These are phyloP conservation scores for Acanthochlamys bracteata DNA, from an alignment of 106 monocot genomes.

Conservation along the genomic window DNA sequence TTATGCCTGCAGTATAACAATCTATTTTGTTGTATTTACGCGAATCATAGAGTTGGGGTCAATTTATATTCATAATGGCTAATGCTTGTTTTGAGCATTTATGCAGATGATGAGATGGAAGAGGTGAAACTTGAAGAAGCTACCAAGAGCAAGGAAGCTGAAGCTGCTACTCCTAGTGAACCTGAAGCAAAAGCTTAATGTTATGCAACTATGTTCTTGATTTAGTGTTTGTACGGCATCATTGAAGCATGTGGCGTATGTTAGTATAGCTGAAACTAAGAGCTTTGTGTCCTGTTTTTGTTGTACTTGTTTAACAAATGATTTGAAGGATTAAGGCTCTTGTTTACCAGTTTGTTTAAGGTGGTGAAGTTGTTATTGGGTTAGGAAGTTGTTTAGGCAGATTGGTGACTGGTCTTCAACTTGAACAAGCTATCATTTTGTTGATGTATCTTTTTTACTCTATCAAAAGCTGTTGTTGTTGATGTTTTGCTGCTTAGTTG, in stretches of 20 bases:
- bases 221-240: neutral
- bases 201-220: neutral
- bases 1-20: no score
- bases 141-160: neutral
- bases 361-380: no score
- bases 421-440: no score
- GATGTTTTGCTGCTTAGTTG: no score
- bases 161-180: neutral
- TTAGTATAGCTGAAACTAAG: no score
- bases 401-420: no score
- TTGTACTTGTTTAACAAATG: neutral
- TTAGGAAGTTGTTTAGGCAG: no score
- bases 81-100: neutral
- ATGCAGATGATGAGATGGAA: constrained; percentile 14
- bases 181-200: constrained; percentile 9
- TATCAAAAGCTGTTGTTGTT: no score
- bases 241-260: neutral
- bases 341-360: no score
- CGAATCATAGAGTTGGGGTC: neutral
- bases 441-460: no score
- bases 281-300: neutral
- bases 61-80: neutral
- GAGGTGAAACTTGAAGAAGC: constrained; percentile 10
- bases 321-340: no score
- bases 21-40: no score